Percentiles rank a stretch among this genome's conserved stretches.
Conservation (phyloP, 2,329 filamentous ascomycete genomes). For the Xylariaceae sp. region DNA sequence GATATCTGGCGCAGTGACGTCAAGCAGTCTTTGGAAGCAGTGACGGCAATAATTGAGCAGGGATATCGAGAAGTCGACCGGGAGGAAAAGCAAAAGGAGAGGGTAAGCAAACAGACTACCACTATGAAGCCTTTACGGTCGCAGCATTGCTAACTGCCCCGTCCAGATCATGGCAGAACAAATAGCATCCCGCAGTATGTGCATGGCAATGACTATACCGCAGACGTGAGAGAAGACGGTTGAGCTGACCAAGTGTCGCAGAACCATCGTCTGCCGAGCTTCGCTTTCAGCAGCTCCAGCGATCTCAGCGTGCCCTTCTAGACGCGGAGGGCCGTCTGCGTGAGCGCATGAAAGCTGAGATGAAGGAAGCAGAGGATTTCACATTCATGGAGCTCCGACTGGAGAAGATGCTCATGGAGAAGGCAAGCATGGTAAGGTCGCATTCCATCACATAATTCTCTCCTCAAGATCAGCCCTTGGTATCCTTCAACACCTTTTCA, state of each 20-base stretch:
- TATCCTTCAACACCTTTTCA: neutral
- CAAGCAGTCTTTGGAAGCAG: neutral
- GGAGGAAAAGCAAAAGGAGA: neutral
- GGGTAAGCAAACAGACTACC: neutral
- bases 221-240: neutral
- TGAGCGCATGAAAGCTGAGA: neutral
- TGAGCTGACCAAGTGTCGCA: constrained; percentile 1
- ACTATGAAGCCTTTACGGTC: neutral
- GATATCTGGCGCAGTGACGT: neutral
- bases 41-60: neutral
- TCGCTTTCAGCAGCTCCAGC: neutral
- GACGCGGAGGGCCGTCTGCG: constrained; percentile 1
- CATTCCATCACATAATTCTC: neutral
- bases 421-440: constrained; percentile 1
- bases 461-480: neutral
- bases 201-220: neutral
- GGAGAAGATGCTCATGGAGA: constrained; percentile 1
- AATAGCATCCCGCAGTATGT: neutral
- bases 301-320: neutral
- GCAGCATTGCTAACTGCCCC: neutral
- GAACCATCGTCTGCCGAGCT: constrained; percentile 2
- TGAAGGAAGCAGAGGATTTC: constrained; percentile 3
- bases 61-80: neutral
- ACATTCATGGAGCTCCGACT: constrained; percentile 3
- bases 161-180: neutral